These are phyloP conservation scores for Striga hermonthica DNA, from an alignment of 305 asterid genomes.

Conservation along the genomic window DNA sequence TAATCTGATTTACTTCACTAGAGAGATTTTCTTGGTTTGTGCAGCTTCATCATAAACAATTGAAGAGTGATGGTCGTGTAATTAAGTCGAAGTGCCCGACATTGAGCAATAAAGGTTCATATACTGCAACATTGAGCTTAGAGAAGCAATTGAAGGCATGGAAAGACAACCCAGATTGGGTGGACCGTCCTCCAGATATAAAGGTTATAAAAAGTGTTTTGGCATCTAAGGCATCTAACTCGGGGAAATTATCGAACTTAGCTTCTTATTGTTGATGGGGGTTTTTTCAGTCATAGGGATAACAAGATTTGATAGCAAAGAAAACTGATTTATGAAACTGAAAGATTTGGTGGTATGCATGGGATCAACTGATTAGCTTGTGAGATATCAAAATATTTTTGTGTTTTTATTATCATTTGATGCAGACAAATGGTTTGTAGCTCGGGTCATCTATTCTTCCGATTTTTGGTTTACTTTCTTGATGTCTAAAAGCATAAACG, in stretches of 20 bases:
- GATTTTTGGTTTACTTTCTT: constrained; percentile 8
- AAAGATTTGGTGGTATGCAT: neutral
- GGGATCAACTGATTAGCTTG: neutral
- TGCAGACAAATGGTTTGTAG: neutral
- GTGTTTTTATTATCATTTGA: neutral
- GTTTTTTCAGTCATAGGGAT: too few species aligned
- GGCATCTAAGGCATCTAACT: neutral
- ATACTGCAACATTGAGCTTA: constrained; percentile 40
- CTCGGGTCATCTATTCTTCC: neutral
- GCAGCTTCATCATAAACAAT: constrained; percentile 42
- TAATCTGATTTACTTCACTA: neutral
- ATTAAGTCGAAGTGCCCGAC: constrained; percentile 28
- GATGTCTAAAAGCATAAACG: constrained; percentile 13
- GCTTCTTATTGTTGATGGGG: neutral
- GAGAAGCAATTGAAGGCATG: constrained; percentile 71
- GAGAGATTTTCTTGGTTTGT: constrained; percentile 26
- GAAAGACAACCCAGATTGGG: constrained; percentile 76
- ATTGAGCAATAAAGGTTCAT: constrained; percentile 32
- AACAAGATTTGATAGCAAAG: too few species aligned
- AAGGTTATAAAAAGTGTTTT: constrained; percentile 46
- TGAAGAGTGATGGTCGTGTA: constrained; percentile 31
- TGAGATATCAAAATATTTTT: neutral
- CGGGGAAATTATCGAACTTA: neutral
- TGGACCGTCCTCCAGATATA: constrained; percentile 57
- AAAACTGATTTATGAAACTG: neutral